These are phyloP conservation scores for Saccharum hybrid DNA, from an alignment of 202 grass and related monocot species.

Conservation along the genomic window DNA sequence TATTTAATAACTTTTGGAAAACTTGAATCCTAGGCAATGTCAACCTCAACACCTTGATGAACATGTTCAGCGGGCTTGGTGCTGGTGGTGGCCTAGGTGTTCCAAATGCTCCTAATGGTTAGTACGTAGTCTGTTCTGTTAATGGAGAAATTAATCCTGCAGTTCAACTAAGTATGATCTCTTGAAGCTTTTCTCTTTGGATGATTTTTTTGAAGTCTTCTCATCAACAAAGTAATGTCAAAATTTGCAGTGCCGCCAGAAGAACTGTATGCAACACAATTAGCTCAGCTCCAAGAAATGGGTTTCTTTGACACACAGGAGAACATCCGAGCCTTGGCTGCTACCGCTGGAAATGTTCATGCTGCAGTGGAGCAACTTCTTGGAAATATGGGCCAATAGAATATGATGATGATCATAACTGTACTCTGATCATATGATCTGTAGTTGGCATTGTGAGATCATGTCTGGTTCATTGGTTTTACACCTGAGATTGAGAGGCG, in stretches of 20 bases:
- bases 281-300: conserved; percentile 86
- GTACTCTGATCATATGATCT: conserved; percentile 12
- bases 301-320: conserved; percentile 82
- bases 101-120: conserved; percentile 65
- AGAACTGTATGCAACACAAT: conserved; percentile 77
- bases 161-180: not conserved
- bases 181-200: conserved; percentile 6
- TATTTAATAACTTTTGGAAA: not conserved
- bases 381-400: conserved; percentile 69
- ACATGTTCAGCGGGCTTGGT: conserved; percentile 78
- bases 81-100: conserved; percentile 60
- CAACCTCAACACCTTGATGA: conserved; percentile 66
- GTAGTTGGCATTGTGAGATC: conserved; percentile 37
- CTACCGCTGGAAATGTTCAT: conserved; percentile 80
- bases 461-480: conserved; percentile 48
- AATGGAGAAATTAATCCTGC: not conserved
- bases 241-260: conserved; percentile 76
- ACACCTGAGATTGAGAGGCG: conserved; percentile 41
- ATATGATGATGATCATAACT: conserved; percentile 25
- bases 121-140: not conserved
- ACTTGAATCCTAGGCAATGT: conserved; percentile 49
- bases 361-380: conserved; percentile 88
- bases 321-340: conserved; percentile 72
- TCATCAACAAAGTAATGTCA: not conserved
- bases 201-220: not conserved